Evolutionary conservation across 345 rosid genomes (phyloP).

Genomic region (Brassica carinata): DNA sequence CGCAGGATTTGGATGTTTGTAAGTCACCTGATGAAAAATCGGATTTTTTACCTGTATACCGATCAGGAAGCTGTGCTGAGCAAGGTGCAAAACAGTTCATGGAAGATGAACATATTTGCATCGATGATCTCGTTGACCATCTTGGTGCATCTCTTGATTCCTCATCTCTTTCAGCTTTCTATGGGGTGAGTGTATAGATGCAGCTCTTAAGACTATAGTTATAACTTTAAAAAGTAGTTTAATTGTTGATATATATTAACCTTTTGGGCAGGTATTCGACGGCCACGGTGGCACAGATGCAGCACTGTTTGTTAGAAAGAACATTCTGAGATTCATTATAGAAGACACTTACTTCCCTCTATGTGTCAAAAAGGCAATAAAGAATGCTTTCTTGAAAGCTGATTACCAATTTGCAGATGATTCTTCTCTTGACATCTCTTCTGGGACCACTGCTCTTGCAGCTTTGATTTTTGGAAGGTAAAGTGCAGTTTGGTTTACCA

Average conservation of each 20-base stretch:
- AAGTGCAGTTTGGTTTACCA: neutral
- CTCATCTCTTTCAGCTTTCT: conserved; percentile 83
- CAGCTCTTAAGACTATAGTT: no score
- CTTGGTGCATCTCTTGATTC: conserved; percentile 47
- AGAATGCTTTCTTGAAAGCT: conserved; percentile 77
- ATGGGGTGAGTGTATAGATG: conserved; percentile 68
- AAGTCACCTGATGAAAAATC: conserved; percentile 57
- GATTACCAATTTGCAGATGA: conserved; percentile 92
- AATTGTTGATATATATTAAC: conserved; percentile 18
- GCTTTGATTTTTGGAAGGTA: conserved; percentile 85
- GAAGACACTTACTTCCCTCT: conserved; percentile 83
- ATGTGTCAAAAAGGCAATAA: conserved; percentile 74
- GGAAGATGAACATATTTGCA: conserved; percentile 96
- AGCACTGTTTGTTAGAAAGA: conserved; percentile 69
- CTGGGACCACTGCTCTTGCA: conserved; percentile 90
- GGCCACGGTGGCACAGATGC: conserved; percentile 99
- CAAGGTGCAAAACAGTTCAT: conserved; percentile 83
- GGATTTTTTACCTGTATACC: conserved; percentile 59
- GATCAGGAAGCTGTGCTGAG: conserved; percentile 95
- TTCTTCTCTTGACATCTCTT: conserved; percentile 84
- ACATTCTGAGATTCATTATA: conserved; percentile 69
- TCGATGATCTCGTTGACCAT: conserved; percentile 79
- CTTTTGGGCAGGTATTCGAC: conserved; percentile 76
- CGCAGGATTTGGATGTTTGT: conserved; percentile 69
- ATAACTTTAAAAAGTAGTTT: no score